Percentiles rank a stretch among this genome's conserved stretches.
Conservation (phyloP, 2,329 filamentous ascomycete genomes). For the Parafenestella ontariensis region DNA sequence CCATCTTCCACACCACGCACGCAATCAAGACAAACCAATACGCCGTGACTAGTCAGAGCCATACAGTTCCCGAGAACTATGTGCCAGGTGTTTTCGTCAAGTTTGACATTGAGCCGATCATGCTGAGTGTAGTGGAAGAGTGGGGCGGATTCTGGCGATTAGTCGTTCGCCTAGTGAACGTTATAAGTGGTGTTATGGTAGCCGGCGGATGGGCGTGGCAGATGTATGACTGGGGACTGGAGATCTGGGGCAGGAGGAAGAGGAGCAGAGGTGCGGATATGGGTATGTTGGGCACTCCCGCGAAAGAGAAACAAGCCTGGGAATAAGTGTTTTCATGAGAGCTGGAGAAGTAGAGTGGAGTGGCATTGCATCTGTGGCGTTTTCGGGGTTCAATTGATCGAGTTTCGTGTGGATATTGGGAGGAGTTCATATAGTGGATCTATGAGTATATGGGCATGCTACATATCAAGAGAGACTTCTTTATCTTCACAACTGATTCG, state of each 20-base stretch:
- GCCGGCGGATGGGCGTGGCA: conserved; percentile 94
- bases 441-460: background rate
- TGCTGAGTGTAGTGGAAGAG: conserved; percentile 83
- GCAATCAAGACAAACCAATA: conserved; percentile 96
- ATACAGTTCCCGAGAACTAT: conserved; percentile 69
- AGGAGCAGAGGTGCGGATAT: conserved; percentile 51
- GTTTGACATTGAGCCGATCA: conserved; percentile 96
- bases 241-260: conserved; percentile 55
- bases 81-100: conserved; percentile 97
- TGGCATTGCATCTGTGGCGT: background rate
- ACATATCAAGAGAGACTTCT: too few species aligned
- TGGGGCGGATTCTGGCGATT: conserved; percentile 77
- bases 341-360: background rate
- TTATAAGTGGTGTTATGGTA: conserved; percentile 88
- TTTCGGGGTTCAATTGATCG: background rate
- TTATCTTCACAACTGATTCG: too few species aligned
- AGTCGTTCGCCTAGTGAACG: conserved; percentile 84
- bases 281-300: conserved; percentile 55
- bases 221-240: conserved; percentile 75
- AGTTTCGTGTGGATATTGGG: background rate
- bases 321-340: conserved; percentile 5
- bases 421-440: background rate
- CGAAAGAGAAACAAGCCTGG: conserved; percentile 21
- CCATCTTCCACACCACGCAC: conserved; percentile 50
- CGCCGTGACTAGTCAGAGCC: conserved; percentile 89